These are phyloP conservation scores for Fragosphaeria purpurea DNA, from an alignment of 2,329 filamentous ascomycete species.

Conservation along the genomic window DNA sequence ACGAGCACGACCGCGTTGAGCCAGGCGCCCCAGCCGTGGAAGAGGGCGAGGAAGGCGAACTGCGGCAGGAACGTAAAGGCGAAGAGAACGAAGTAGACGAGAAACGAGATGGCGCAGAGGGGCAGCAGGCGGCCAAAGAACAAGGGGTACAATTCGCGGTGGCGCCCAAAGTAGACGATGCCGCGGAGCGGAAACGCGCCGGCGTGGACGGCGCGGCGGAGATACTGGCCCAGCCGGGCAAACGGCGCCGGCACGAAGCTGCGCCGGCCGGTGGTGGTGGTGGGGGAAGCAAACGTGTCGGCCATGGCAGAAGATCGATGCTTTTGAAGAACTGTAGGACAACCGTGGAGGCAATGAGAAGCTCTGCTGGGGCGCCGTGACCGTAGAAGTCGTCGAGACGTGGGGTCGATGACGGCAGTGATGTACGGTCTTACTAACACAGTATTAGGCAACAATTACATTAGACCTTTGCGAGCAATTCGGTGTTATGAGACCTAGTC, in stretches of 20 bases:
- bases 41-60: conserved; percentile 78
- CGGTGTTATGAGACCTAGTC: too few species aligned
- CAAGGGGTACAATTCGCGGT: conserved; percentile 74
- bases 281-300: background rate
- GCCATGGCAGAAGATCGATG: background rate
- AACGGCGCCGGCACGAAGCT: conserved; percentile 1
- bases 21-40: conserved; percentile 83
- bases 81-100: conserved; percentile 81
- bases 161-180: conserved; percentile 69
- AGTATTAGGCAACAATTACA: too few species aligned
- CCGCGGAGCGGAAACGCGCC: conserved; percentile 56
- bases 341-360: too few species aligned
- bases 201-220: conserved; percentile 19
- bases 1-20: conserved; percentile 79
- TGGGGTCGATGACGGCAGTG: too few species aligned
- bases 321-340: too few species aligned
- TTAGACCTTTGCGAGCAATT: too few species aligned
- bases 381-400: too few species aligned
- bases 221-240: conserved; percentile 5
- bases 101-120: conserved; percentile 67
- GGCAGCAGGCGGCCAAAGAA: conserved; percentile 70
- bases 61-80: conserved; percentile 82
- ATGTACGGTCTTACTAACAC: too few species aligned
- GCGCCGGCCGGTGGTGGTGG: background rate
- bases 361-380: too few species aligned